Evolutionary conservation across 441 rosid genomes (phyloP), one percentile per base, ranked within the genome.

Genomic region (California macrophylla): DNA sequence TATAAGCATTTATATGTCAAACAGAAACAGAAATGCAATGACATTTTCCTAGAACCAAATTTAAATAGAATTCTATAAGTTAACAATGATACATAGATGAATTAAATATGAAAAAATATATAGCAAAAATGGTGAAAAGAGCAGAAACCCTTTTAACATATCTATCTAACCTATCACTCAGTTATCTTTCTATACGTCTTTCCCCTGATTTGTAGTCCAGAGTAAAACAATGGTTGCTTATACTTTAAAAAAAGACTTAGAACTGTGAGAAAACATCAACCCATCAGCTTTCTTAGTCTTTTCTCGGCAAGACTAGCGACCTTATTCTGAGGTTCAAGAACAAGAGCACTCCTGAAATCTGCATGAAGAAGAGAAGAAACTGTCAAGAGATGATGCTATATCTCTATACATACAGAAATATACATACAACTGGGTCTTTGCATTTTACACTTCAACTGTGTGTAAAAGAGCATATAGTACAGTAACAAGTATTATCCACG

Each of bases 341-440:
- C 97, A 64, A 82, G 85, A 4, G 97, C 97, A 68, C 87, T 88
- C 79, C 74, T 85, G 88, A 90, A 93, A 88, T 93, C 98, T 93
- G 88, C 80, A 64, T 10, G 47, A 29, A 42, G 66, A 12, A 65
- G 32, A 29, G 4, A 25, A 21, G 6, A 24, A 28, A 28, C 30
- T 28, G 2, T 4, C 3, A 62, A 5, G 52, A 15, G 47, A 24
- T n/a, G 52, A 54, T 38, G 16, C 2, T 21, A 21, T 54, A 21
- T 21, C 26, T n/a, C n/a, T n/a, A n/a, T 21, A 21, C 26, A 7
- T 20, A 50, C 60, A 23, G n/a, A 0, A 10, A n/a, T n/a, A n/a
- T n/a, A n/a, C n/a, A n/a, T n/a, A n/a, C n/a, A n/a, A n/a, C n/a
- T n/a, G n/a, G n/a, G n/a, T n/a, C n/a, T n/a, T n/a, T n/a, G n/a